These are phyloP conservation scores for Mortierella antarctica DNA, from an alignment of 192 early-diverging fungal genomes.

Conservation along the genomic window DNA sequence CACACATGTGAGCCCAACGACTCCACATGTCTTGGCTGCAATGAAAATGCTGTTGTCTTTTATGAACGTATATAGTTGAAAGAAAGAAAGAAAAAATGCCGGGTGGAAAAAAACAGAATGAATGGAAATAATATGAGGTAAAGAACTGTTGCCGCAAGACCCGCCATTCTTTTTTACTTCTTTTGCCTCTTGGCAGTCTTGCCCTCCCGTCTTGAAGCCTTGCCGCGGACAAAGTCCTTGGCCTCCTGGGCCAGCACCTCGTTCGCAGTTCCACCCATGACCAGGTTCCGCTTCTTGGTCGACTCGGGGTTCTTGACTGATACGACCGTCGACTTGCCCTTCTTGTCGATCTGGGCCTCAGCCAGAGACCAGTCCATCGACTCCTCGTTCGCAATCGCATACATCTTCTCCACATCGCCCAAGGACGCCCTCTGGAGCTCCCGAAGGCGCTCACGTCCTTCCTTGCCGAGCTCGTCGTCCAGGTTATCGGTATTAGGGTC, in stretches of 20 bases:
- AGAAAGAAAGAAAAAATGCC: too few relatives aligned
- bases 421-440: constrained; percentile 48
- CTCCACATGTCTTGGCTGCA: too few relatives aligned
- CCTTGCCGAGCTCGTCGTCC: constrained; percentile 88
- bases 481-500: constrained; percentile 80
- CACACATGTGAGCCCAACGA: too few relatives aligned
- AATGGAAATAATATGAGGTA: too few relatives aligned
- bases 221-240: constrained; percentile 45
- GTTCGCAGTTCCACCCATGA: constrained; percentile 56
- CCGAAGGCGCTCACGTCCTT: constrained; percentile 83
- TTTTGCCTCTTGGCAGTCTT: constrained; percentile 48
- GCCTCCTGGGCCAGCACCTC: constrained; percentile 61
- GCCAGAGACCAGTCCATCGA: constrained; percentile 81
- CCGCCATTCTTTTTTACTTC: constrained; percentile 1
- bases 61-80: too few relatives aligned
- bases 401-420: constrained; percentile 36
- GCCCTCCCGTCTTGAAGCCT: constrained; percentile 47
- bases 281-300: constrained; percentile 62
- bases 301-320: constrained; percentile 78
- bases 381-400: constrained; percentile 23
- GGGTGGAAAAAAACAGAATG: too few relatives aligned
- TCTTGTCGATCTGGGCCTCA: constrained; percentile 71
- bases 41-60: too few relatives aligned
- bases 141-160: not conserved
- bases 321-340: constrained; percentile 70